Evolutionary conservation across 495 filamentous ascomycete species (phyloP), one percentile per base, ranked within the genome.

Genomic region (Penicillium crystallinum): DNA sequence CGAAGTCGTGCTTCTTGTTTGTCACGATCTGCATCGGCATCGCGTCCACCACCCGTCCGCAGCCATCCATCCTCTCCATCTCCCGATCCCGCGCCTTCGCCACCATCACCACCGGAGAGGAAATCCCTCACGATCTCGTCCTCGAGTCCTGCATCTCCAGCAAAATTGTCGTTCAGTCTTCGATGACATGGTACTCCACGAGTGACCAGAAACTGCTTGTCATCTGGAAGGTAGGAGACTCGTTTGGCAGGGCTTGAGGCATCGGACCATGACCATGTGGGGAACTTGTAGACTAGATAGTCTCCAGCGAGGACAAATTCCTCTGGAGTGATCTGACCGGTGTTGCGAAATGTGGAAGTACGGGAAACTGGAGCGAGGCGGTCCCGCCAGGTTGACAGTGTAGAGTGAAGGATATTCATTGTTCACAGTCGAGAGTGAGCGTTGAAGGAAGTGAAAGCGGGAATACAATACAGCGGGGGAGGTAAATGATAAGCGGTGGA

Each of bases 251-350:
- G 79, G 17, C 81, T 80, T 9, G 91, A 89, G 41, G 91, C 91
- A 58, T 92, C 89, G 51, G 84, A 81, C 93, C 93, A 99, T n/a
- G 89, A 86, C 93, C 93, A 99, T 39, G 92, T 93, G 6, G 93
- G 93, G 71, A 99, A 99, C 75, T 96, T 97, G 83, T 92, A 96
- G 63, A 96, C 91, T 34, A 99, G 87, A 70, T 97, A 99, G 74
- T 99, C 93, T 58, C 95, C 93, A 3, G 93, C 95, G 4, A 86
- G 84, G 14, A 96, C 77, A 67, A 99, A 99, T 78, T 99, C 93
- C 65, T 97, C 95, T 36, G 92, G 92, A 0, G 95, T 97, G 71
- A 99, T 90, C 71, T 97, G 86, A 58, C 93, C 93, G 2, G 90
- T 95, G 53, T 77, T 76, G 55, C 91, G 90, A 77, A 99, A 99